Base-by-base conservation (phyloP, 2,329 filamentous ascomycete species). In the Hypoxylon sp. region DNA sequence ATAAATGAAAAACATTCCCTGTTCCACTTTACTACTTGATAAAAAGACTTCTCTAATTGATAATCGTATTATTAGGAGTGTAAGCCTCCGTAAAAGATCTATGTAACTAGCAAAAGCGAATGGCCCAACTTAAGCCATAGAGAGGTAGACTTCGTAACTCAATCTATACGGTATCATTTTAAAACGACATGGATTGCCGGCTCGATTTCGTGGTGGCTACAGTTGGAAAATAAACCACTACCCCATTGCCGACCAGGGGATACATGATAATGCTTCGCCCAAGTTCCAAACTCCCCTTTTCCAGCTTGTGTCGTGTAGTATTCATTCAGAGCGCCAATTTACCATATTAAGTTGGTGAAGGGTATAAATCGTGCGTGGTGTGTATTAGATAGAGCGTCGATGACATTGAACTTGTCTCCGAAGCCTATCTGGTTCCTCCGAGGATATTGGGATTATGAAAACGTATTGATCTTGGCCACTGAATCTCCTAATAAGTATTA, bases 241-340 rank as follows among this genome's bases (percentile, higher is more conserved):
- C 11, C 27, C 46, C 27, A 14, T 34, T n/a, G 29, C 8, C 29
- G 11, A 14, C 8, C 21, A 11, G n/a, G 16, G 6, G 5, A 30
- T 27, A 12, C 16, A 30, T 11, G 19, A 23, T 16, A 14, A 27
- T 16, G 2, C n/a, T 43, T 29, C 23, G 43, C 19, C 19, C 37
- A 2, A 21, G 21, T 6, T 21, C 39, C 11, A 27, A 53, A 60
- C 57, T 21, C 54, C 54, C 27, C 2, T 56, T 25, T 5, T n/a
- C n/a, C 23, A 41, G 54, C 8, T 16, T 14, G 23, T 30, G 2
- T 19, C 23, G 30, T 30, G 11, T 50, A 16, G 19, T 23, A 50
- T 19, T 32, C 41, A n/a, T 47, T 23, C 8, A 16, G 3, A 32
- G 23, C 11, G 39, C 27, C 19, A 23, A 45, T 5, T 5, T 39